Base-by-base conservation (phyloP, 257 asterid species). In the Paulownia fortunei region DNA sequence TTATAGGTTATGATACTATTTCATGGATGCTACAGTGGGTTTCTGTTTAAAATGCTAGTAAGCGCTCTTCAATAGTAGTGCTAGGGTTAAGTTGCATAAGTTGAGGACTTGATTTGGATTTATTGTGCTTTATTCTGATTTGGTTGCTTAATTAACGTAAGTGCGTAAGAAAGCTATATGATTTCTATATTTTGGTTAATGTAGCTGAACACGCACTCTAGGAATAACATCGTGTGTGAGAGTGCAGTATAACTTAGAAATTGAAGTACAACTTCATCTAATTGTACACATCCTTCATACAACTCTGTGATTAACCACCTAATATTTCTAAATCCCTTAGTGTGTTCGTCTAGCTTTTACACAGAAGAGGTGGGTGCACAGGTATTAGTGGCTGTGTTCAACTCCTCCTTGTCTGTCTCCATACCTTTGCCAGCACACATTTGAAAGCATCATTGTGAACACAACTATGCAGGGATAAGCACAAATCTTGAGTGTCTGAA, bases 41-140 rank as follows among this genome's bases (percentile, higher is more conserved):
- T 42, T 36, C 44, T 76, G 30, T 23, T 68, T 46, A 63, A 41
- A 66, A 52, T 36, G 36, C 60, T 49, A 8, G 75, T 54, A 54
- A 54, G 13, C 9, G 32, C 6, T 2, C 23, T 27, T 16, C 26
- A 26, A 44, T 30, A 10, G 37, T 12, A 23, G 58, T 16, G 66
- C 7, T 41, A 39, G 64, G 37, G 8, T 49, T 47, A 52, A 66
- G 64, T 64, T 63, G 63, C 52, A 12, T 26, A 12, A 18, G 15
- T 63, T 42, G 68, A 70, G 30, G 46, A 56, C 21, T 36, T 52
- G 74, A 23, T 65, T 54, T 76, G 47, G 49, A 39, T 42, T 71
- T n/a, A 51, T 18, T 54, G 21, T 64, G 42, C 13, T 21, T 9
- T 37, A 2, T 62, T 65, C 52, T 36, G 65, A 9, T 76, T 69